These are phyloP conservation scores for Populus alba DNA, from an alignment of 345 rosid species.

Conservation along the genomic window DNA sequence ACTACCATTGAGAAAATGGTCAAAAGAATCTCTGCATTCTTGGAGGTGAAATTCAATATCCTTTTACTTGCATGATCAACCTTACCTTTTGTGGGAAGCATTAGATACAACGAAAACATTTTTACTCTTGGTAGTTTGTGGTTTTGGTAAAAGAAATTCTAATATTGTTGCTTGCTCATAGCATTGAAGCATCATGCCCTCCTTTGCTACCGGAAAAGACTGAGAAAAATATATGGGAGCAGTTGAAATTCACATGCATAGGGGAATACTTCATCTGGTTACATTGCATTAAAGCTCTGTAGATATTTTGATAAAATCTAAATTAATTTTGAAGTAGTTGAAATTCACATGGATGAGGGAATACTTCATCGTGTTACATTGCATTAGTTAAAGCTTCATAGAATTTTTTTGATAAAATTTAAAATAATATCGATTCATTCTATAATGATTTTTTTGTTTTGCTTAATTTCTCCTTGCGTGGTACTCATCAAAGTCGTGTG, in stretches of 20 bases:
- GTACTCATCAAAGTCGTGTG: no score
- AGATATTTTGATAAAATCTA: no score
- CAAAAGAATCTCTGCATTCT: constrained; percentile 51
- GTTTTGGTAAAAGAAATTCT: not conserved
- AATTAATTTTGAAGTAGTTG: not conserved
- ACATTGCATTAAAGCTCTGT: not conserved
- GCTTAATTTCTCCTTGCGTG: no score
- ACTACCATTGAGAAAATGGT: constrained; percentile 70
- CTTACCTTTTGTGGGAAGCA: not conserved
- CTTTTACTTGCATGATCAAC: not conserved
- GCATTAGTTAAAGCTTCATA: not conserved
- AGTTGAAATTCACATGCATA: not conserved
- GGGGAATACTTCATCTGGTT: not conserved
- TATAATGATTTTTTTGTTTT: no score
- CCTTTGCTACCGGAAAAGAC: not conserved
- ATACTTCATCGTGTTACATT: not conserved
- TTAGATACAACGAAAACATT: not conserved
- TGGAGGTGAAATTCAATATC: constrained; percentile 42
- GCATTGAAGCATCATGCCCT: not conserved
- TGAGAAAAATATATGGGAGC: not conserved
- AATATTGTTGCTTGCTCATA: not conserved
- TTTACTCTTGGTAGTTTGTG: not conserved
- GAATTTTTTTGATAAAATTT: no score
- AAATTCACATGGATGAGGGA: not conserved
- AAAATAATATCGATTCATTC: no score